A percentile compares a stretch with the other conserved stretches of the same genome.
Evolutionary conservation across 2,329 filamentous ascomycete species (phyloP).

Genomic region (Epichloe scottii): DNA sequence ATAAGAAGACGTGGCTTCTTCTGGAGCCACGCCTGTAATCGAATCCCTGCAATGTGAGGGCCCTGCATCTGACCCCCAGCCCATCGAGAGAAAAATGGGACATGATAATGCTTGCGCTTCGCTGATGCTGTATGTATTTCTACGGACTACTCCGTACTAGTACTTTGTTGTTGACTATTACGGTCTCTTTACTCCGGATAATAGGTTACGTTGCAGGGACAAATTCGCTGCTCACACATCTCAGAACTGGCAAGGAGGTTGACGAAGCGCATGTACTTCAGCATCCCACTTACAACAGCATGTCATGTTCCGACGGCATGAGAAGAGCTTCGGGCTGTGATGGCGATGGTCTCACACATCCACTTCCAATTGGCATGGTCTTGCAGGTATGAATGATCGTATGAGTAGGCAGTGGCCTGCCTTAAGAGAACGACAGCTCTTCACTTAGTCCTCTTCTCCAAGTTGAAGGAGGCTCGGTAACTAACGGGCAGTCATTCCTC

Average conservation of each 20-base stretch:
- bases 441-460: neutral
- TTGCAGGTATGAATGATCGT: neutral
- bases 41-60: neutral
- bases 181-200: neutral
- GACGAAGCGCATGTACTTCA: neutral
- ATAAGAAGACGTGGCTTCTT: neutral
- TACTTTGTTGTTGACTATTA: neutral
- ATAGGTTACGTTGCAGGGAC: neutral
- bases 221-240: neutral
- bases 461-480: neutral
- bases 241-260: neutral
- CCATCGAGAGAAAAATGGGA: neutral
- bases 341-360: neutral
- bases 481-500: neutral
- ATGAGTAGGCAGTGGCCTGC: neutral
- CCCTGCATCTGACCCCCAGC: neutral
- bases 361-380: neutral
- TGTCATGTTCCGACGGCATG: neutral
- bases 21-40: conserved; percentile 1
- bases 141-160: no score
- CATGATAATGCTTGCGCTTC: neutral
- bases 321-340: no score
- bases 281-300: neutral
- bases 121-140: no score
- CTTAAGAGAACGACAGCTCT: neutral